These are phyloP conservation scores for Lunasporangiospora selenospora DNA, from an alignment of 192 early-diverging fungal genomes.

Conservation along the genomic window DNA sequence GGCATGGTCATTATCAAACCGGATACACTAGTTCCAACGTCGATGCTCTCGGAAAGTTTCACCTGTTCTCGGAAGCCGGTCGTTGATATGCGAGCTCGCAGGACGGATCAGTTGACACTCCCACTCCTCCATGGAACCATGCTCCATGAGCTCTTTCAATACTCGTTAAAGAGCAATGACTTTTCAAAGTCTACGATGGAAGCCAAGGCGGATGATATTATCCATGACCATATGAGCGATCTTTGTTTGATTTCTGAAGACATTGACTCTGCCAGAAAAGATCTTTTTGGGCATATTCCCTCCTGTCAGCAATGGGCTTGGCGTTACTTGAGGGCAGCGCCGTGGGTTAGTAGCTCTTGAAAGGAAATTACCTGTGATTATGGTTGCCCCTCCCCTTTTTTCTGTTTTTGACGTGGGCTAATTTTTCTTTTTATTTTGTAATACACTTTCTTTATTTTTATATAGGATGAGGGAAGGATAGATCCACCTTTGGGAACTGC, in stretches of 20 bases:
- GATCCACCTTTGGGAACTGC: neutral
- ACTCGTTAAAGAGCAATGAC: conserved; percentile 59
- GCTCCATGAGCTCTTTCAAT: conserved; percentile 85
- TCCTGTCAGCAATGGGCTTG: conserved; percentile 59
- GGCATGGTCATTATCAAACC: conserved; percentile 79
- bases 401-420: neutral
- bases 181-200: conserved; percentile 64
- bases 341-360: conserved; percentile 15
- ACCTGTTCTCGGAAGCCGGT: conserved; percentile 80
- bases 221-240: conserved; percentile 63
- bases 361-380: conserved; percentile 28
- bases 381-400: conserved; percentile 25
- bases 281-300: conserved; percentile 59
- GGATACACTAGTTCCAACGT: conserved; percentile 80
- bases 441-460: conserved; percentile 9
- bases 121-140: conserved; percentile 78
- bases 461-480: conserved; percentile 13
- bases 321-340: conserved; percentile 28
- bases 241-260: conserved; percentile 76
- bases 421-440: neutral
- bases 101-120: conserved; percentile 50
- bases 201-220: conserved; percentile 52
- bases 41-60: conserved; percentile 77
- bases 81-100: conserved; percentile 68
- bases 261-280: conserved; percentile 56